A percentile compares a stretch with the other conserved stretches of the same genome.
phyloP scores from a whole-genome alignment of 495 filamentous ascomycete species.

The Chaetomium tenue region DNA sequence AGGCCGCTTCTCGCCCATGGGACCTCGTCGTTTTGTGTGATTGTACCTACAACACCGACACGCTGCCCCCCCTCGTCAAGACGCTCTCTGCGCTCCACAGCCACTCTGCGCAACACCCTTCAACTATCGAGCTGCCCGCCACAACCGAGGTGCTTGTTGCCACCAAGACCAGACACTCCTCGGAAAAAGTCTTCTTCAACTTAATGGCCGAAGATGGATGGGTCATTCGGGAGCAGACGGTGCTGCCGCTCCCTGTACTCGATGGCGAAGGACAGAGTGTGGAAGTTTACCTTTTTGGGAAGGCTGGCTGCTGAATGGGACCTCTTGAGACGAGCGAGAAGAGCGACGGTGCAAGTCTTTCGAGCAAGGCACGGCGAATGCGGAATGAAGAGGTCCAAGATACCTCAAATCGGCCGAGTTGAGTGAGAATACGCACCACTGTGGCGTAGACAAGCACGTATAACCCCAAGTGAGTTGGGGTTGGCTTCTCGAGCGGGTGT shows the following conservation, averaged over 20 bases:
- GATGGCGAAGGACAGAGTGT: conserved; percentile 58
- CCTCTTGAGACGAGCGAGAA: background rate
- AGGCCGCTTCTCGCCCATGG: conserved; percentile 46
- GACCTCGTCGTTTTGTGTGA: conserved; percentile 83
- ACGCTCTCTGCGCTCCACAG: conserved; percentile 58
- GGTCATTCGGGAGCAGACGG: conserved; percentile 45
- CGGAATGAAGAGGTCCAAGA: no score
- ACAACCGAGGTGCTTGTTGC: conserved; percentile 61
- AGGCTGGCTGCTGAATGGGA: background rate
- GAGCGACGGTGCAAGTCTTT: background rate
- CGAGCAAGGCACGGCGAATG: no score
- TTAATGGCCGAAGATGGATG: conserved; percentile 65
- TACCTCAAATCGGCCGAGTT: no score
- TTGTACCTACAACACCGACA: conserved; percentile 93
- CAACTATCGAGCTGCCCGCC: background rate
- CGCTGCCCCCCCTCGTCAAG: conserved; percentile 68
- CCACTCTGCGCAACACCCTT: conserved; percentile 21
- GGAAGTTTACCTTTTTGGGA: conserved; percentile 56
- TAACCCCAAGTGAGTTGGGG: no score
- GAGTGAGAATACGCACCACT: no score
- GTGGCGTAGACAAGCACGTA: no score
- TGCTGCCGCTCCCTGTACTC: conserved; percentile 57
- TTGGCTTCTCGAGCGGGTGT: no score
- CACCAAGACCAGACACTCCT: conserved; percentile 81
- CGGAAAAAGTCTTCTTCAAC: conserved; percentile 76